phyloP scores from a whole-genome alignment of 352 stramenopile species.

The Phytophthora agathidicida region DNA sequence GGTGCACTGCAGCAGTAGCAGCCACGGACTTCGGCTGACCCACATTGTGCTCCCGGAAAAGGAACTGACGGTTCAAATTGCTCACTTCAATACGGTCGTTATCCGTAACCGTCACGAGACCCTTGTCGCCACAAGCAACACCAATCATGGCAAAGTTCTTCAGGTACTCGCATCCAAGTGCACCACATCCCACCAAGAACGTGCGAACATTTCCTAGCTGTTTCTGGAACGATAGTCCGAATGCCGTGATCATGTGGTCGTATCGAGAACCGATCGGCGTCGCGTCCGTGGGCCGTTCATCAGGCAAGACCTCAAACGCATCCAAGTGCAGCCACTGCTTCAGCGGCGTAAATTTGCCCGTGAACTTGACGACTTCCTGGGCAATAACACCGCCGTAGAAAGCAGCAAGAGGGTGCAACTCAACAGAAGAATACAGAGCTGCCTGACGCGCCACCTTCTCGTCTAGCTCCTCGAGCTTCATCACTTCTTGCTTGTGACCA shows the following conservation, averaged over 20 bases:
- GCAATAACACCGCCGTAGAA: conserved; percentile 85
- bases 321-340: conserved; percentile 89
- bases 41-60: conserved; percentile 89
- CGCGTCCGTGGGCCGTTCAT: conserved; percentile 58
- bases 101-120: conserved; percentile 83
- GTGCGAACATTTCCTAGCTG: conserved; percentile 71
- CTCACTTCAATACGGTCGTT: conserved; percentile 91
- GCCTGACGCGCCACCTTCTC: conserved; percentile 68
- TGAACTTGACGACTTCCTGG: conserved; percentile 91
- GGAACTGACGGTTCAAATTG: conserved; percentile 88
- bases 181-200: conserved; percentile 85
- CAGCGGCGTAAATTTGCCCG: conserved; percentile 84
- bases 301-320: conserved; percentile 79
- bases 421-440: conserved; percentile 61
- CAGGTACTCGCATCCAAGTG: conserved; percentile 84
- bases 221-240: conserved; percentile 74
- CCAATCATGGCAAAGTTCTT: conserved; percentile 91
- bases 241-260: conserved; percentile 80
- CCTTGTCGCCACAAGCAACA: conserved; percentile 75
- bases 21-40: conserved; percentile 86
- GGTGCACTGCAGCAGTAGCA: conserved; percentile 70
- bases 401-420: conserved; percentile 82
- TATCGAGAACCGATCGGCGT: conserved; percentile 72
- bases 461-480: conserved; percentile 75
- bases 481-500: conserved; percentile 49